Evolutionary conservation across 768 basidiomycete species (phyloP), one percentile per base, ranked within the genome.

Genomic region (Pleurotus giganteus): DNA sequence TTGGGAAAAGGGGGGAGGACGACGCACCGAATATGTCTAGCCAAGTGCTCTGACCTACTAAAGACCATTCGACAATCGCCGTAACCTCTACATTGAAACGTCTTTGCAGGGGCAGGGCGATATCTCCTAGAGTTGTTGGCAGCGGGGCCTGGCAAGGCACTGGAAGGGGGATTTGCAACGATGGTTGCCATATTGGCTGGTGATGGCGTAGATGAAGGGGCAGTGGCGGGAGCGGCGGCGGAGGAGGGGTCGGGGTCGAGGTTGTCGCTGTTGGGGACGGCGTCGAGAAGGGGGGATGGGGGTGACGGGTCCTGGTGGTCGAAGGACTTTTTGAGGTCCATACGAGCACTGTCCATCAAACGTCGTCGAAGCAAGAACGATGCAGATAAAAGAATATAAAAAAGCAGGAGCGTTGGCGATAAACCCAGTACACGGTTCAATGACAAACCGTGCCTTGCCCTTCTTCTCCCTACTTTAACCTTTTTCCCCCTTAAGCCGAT

Each of bases 51-150:
- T 68, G 89, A 91, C 71, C 96, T 79, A 57, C 88, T 90, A 70
- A 98, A 98, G 58, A 95, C 92, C 94, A 97, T 98, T 56, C 89
- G 81, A 75, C 96, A 98, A 47, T 94, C 92, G 61, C 93, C 94
- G 68, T 89, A 98, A 11, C 95, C 95, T 47, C 86, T 83, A 73
- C 96, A 98, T 65, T 94, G 90, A 70, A 97, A 98, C 27, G 93
- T 94, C 76, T 96, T 97, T 54, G 91, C 88, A 4, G 91, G 90
- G 0, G 89, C 86, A 3, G 90, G 87, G 13, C 91, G 81, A 65
- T 90, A 91, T 43, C 91, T 81, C 65, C 86, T 90, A 13, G 39
- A 41, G 19, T 41, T 41, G 5, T 41, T 41, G 56, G 57, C 39
- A 54, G 34, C 39, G 44, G 54, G 55, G 56, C 50, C 54, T 59